These are phyloP conservation scores for Rhodomyrtus tomentosa DNA, from an alignment of 345 rosid genomes.

Conservation along the genomic window DNA sequence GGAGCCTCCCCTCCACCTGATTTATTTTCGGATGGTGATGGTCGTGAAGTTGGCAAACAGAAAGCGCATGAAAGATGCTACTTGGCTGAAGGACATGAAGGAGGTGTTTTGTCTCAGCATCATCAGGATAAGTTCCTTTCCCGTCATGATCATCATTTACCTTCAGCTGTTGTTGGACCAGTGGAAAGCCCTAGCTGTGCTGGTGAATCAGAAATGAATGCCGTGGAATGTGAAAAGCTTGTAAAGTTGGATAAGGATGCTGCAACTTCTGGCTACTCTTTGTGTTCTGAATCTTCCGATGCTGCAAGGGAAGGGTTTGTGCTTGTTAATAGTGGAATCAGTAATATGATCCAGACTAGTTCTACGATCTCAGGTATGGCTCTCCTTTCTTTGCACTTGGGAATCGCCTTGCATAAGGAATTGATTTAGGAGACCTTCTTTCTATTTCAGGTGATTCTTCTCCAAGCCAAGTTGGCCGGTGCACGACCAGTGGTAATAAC, in stretches of 20 bases:
- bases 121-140: neutral
- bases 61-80: slow-evolving; percentile 19
- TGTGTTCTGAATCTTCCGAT: slow-evolving; percentile 6
- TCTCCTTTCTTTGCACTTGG: neutral
- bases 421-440: slow-evolving; percentile 8
- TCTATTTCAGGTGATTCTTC: slow-evolving; percentile 19
- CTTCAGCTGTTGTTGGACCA: neutral
- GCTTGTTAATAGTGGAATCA: slow-evolving; percentile 10
- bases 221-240: slow-evolving; percentile 18
- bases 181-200: slow-evolving; percentile 6
- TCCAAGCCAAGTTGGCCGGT: slow-evolving; percentile 20
- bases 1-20: slow-evolving; percentile 88
- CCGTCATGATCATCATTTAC: neutral
- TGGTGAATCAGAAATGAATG: slow-evolving; percentile 13
- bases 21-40: slow-evolving; percentile 54
- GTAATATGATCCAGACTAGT: slow-evolving; percentile 7
- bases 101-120: neutral
- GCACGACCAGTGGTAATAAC: slow-evolving; percentile 11
- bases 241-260: slow-evolving; percentile 24
- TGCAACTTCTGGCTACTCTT: slow-evolving; percentile 12
- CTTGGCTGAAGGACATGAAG: slow-evolving; percentile 4
- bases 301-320: slow-evolving; percentile 20
- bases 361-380: slow-evolving; percentile 4
- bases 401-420: neutral
- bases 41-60: slow-evolving; percentile 27